Conservation (phyloP, 305 asterid species). For the Euphrasia arctica region DNA sequence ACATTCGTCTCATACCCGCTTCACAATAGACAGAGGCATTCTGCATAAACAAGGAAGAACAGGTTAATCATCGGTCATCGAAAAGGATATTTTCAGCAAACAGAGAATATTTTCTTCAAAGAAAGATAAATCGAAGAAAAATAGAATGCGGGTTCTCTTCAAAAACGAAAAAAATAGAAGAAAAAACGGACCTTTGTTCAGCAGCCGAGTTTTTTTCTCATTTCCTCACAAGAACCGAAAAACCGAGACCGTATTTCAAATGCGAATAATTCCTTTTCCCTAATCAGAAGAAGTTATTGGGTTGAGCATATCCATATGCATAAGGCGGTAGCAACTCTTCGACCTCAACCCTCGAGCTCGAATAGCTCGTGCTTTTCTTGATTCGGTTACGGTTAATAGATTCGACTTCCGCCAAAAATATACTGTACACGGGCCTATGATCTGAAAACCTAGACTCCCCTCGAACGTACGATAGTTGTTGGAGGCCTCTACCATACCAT, state of each 20-base stretch:
- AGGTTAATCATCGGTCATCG: neutral
- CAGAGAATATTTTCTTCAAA: neutral
- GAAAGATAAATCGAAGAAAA: neutral
- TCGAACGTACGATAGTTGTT: slow-evolving; percentile 88
- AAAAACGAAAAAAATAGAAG: neutral
- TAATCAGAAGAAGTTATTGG: slow-evolving; percentile 37
- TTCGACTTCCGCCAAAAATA: slow-evolving; percentile 89
- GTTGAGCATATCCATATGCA: slow-evolving; percentile 41
- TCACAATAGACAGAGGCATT: neutral
- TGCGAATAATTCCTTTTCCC: slow-evolving; percentile 3
- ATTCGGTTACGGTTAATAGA: slow-evolving; percentile 52
- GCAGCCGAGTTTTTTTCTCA: slow-evolving; percentile 1
- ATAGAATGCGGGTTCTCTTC: neutral
- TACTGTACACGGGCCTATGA: slow-evolving; percentile 84
- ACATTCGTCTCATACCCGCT: neutral
- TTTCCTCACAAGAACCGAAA: slow-evolving; percentile 5
- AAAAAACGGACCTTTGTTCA: slow-evolving; percentile 6
- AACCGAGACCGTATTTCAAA: slow-evolving; percentile 19
- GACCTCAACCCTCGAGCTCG: slow-evolving; percentile 79
- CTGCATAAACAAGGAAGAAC: slow-evolving; percentile 10
- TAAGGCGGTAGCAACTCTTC: slow-evolving; percentile 87
- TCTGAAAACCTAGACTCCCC: slow-evolving; percentile 97
- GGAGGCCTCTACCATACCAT: slow-evolving; percentile 88
- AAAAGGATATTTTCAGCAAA: neutral
- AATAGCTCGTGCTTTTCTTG: slow-evolving; percentile 66